These are phyloP conservation scores for Beauveria sp. DNA, from an alignment of 2,329 filamentous ascomycete genomes.

Conservation along the genomic window DNA sequence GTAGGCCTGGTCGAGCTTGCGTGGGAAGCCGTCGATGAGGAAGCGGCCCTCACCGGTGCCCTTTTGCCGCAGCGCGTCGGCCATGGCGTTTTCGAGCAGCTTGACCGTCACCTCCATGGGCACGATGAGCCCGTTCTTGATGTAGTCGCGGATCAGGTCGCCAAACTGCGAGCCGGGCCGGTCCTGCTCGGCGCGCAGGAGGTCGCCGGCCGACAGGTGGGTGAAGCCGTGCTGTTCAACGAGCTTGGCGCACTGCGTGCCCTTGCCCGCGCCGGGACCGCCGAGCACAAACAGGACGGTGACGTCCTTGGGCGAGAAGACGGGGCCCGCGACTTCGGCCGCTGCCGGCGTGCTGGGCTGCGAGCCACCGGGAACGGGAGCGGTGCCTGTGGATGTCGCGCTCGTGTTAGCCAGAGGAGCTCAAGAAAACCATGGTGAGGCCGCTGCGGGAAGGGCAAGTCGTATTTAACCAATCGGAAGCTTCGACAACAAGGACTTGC, in stretches of 20 bases:
- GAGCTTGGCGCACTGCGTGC: constrained; percentile 86
- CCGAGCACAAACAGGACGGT: constrained; percentile 97
- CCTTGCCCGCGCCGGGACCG: constrained; percentile 91
- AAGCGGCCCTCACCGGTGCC: constrained; percentile 57
- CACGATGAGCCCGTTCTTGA: constrained; percentile 90
- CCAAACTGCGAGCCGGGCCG: constrained; percentile 82
- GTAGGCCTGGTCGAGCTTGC: constrained; percentile 93
- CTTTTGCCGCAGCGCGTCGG: constrained; percentile 50
- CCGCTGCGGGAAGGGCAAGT: not conserved
- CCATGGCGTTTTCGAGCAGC: constrained; percentile 90
- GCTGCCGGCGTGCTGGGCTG: constrained; percentile 27
- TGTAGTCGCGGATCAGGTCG: constrained; percentile 85
- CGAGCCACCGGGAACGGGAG: constrained; percentile 28
- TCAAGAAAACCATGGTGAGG: not conserved
- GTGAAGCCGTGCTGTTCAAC: constrained; percentile 84
- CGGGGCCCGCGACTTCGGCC: constrained; percentile 42
- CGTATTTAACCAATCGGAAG: not conserved
- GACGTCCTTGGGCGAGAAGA: constrained; percentile 68
- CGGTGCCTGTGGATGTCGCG: not conserved
- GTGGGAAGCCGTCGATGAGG: constrained; percentile 75
- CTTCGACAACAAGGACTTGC: not conserved
- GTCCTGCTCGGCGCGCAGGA: constrained; percentile 88
- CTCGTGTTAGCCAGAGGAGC: not conserved
- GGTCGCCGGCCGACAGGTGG: constrained; percentile 87
- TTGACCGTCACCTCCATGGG: constrained; percentile 98